Conservation (phyloP, 441 rosid genomes). For the Manihot esculenta region DNA sequence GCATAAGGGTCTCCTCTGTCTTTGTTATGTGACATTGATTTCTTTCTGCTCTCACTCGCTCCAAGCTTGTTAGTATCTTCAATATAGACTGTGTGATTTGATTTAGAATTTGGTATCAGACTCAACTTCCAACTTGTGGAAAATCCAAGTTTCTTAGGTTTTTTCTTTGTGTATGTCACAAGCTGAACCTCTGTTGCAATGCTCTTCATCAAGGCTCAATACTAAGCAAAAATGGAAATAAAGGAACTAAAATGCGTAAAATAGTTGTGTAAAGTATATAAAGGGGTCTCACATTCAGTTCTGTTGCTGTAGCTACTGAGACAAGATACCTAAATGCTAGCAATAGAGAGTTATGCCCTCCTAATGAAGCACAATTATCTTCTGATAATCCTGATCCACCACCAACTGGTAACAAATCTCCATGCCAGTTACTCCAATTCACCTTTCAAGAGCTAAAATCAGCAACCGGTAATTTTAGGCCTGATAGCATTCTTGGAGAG, state of each 20-base stretch:
- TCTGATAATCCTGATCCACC: constrained; percentile 44
- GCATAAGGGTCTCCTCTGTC: constrained; percentile 1
- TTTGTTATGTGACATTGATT: constrained; percentile 1
- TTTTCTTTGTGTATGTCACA: not conserved
- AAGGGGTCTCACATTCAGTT: constrained; percentile 8
- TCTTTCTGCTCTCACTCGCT: not conserved
- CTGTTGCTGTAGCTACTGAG: constrained; percentile 51
- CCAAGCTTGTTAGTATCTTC: not conserved
- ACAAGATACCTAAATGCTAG: constrained; percentile 70
- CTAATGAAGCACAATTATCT: constrained; percentile 50
- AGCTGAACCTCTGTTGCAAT: not conserved
- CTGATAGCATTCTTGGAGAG: constrained; percentile 58
- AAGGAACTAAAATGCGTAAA: not conserved
- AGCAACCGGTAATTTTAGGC: constrained; percentile 59
- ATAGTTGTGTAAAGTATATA: constrained; percentile 4
- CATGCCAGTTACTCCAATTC: constrained; percentile 53
- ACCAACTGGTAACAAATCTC: constrained; percentile 29
- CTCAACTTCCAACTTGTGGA: not conserved
- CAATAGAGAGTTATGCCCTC: constrained; percentile 56
- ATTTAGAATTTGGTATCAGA: not conserved
- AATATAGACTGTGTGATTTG: constrained; percentile 3
- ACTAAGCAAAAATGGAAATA: constrained; percentile 9
- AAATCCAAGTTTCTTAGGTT: constrained; percentile 3
- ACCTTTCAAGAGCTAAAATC: constrained; percentile 43
- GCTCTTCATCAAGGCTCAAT: not conserved